phyloP scores from a whole-genome alignment of 2,329 filamentous ascomycete species.

The Lecanicillium sp. region DNA sequence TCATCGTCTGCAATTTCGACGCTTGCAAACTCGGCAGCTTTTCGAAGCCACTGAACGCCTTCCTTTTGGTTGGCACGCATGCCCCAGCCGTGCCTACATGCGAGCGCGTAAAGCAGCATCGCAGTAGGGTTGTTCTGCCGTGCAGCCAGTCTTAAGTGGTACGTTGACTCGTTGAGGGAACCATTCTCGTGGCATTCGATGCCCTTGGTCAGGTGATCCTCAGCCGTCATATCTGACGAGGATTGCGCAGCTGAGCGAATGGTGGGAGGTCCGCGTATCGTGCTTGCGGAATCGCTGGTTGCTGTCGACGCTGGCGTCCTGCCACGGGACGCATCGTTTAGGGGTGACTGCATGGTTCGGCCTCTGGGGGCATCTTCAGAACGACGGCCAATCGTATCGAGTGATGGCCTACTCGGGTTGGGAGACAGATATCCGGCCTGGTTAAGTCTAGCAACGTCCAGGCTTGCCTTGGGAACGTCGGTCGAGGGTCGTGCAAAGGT shows the following conservation, averaged over 20 bases:
- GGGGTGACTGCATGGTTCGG: conserved; percentile 28
- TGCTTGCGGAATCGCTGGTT: conserved; percentile 48
- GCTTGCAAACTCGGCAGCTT: conserved; percentile 77
- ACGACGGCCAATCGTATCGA: conserved; percentile 30
- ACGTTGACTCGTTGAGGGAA: conserved; percentile 86
- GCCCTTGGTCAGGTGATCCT: conserved; percentile 84
- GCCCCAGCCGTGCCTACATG: conserved; percentile 94
- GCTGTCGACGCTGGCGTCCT: conserved; percentile 38
- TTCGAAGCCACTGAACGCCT: conserved; percentile 84
- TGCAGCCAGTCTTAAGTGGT: conserved; percentile 86
- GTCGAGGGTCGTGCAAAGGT: conserved; percentile 35
- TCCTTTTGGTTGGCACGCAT: conserved; percentile 89
- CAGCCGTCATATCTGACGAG: conserved; percentile 64
- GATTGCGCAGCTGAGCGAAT: conserved; percentile 41
- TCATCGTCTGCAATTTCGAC: conserved; percentile 80
- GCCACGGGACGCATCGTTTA: conserved; percentile 30
- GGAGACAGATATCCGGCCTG: conserved; percentile 34
- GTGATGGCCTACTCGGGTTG: conserved; percentile 35
- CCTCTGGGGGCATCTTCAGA: conserved; percentile 43
- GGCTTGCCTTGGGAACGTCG: conserved; percentile 42
- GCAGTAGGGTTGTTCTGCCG: conserved; percentile 79
- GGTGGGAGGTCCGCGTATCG: conserved; percentile 32
- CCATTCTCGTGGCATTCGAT: conserved; percentile 86
- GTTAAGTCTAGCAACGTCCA: conserved; percentile 31
- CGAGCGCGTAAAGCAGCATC: conserved; percentile 92